Evolutionary conservation across 169 alveolate species (phyloP).

Genomic region (Toxoplasma gondii): DNA sequence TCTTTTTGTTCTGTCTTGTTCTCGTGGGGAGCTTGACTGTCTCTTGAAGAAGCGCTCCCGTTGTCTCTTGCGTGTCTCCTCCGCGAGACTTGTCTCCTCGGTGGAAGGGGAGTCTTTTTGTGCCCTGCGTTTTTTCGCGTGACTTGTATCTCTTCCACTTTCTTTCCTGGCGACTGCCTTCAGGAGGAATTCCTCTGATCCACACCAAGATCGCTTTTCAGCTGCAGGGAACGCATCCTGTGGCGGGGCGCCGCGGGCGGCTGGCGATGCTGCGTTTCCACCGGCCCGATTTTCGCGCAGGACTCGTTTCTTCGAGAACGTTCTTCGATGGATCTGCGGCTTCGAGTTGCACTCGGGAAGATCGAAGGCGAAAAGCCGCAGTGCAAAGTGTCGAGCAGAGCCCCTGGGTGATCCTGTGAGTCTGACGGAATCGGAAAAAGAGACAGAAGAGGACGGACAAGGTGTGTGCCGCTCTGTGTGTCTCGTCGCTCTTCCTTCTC

Average conservation of each 20-base stretch:
- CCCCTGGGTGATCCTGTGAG: conserved; percentile 64
- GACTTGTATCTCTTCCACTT: neutral
- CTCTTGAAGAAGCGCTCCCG: too few species aligned
- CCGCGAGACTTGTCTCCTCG: too few species aligned
- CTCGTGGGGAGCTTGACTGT: too few species aligned
- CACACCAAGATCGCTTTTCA: conserved; percentile 78
- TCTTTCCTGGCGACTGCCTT: too few species aligned
- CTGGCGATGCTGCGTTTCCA: conserved; percentile 81
- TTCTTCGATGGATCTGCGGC: neutral
- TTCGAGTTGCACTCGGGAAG: neutral
- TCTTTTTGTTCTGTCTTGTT: too few species aligned
- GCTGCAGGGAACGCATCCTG: conserved; percentile 78
- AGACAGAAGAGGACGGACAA: too few species aligned
- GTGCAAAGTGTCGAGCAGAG: neutral
- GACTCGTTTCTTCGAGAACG: conserved; percentile 45
- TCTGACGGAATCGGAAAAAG: too few species aligned
- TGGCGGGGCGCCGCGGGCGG: conserved; percentile 80
- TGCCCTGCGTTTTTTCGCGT: too few species aligned
- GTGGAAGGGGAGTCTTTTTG: too few species aligned
- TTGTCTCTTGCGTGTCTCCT: too few species aligned
- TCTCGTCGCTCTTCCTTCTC: too few species aligned
- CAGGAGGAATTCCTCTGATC: conserved; percentile 72
- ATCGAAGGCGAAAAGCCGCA: neutral
- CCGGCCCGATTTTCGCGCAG: conserved; percentile 80
- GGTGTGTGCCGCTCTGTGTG: too few species aligned